These are phyloP conservation scores for Neofusicoccum laricinum DNA, from an alignment of 2,329 filamentous ascomycete species.

Conservation along the genomic window DNA sequence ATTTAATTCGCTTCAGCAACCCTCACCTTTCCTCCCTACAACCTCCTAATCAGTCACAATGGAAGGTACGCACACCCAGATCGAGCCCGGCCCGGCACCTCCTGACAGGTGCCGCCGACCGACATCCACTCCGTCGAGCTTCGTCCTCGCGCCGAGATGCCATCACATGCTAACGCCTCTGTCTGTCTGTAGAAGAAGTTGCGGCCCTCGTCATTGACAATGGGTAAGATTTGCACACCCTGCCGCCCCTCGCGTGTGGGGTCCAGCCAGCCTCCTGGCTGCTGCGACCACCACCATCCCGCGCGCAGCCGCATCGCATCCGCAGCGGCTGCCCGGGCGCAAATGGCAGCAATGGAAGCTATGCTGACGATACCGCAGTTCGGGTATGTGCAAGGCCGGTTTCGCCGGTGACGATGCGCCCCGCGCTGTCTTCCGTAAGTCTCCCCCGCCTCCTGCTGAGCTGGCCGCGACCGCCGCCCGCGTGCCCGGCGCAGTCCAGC, in stretches of 20 bases:
- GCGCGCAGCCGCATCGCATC: constrained; percentile 3
- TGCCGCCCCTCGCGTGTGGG: constrained; percentile 38
- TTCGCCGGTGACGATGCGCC: constrained; percentile 99
- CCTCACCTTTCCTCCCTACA: constrained; percentile 20
- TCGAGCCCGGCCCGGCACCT: constrained; percentile 18
- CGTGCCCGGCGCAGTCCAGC: constrained; percentile 18
- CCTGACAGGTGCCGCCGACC: constrained; percentile 25
- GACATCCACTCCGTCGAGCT: background rate
- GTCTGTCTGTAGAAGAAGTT: constrained; percentile 81
- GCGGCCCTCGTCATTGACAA: constrained; percentile 99
- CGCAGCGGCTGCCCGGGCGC: background rate
- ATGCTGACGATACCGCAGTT: constrained; percentile 61
- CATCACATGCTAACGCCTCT: constrained; percentile 32
- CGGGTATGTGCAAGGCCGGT: constrained; percentile 99
- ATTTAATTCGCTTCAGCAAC: constrained; percentile 6
- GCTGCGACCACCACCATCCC: background rate
- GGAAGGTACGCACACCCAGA: constrained; percentile 59
- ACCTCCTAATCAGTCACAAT: constrained; percentile 46
- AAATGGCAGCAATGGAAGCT: constrained; percentile 18
- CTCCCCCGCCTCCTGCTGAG: constrained; percentile 26
- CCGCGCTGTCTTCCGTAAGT: constrained; percentile 99
- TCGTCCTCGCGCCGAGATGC: background rate
- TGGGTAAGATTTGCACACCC: constrained; percentile 75
- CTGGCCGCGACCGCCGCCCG: background rate
- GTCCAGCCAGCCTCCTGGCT: constrained; percentile 21